Evolutionary conservation across 352 stramenopile genomes (phyloP).

Genomic region (Pythium utonaiense): DNA sequence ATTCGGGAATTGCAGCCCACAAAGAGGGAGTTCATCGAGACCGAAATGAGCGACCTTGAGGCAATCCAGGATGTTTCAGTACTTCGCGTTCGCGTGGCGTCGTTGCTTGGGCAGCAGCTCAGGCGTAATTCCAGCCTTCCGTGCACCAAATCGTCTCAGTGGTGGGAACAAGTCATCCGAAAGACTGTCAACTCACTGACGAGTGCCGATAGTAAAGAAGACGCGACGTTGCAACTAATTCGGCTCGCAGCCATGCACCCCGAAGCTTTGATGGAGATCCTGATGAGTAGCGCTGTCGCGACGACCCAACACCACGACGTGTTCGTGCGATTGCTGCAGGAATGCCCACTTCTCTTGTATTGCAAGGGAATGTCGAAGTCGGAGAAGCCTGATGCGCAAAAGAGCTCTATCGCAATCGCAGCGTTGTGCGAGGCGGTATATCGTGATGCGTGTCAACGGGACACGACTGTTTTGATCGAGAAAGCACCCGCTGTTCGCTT

Average conservation of each 20-base stretch:
- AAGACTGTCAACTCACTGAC: constrained; percentile 19
- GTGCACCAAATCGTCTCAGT: neutral
- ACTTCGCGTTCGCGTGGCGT: constrained; percentile 5
- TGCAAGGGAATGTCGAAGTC: neutral
- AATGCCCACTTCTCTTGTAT: constrained; percentile 6
- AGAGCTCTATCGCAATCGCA: neutral
- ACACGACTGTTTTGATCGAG: neutral
- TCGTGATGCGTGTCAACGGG: neutral
- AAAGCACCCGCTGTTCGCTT: neutral
- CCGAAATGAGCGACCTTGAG: neutral
- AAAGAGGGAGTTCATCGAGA: neutral
- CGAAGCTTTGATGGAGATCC: neutral
- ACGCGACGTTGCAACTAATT: constrained; percentile 1
- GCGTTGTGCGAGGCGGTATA: neutral
- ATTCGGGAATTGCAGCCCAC: neutral
- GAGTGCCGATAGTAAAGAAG: neutral
- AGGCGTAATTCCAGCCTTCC: neutral
- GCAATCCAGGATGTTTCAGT: neutral
- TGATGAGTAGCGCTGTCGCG: neutral
- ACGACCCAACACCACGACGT: constrained; percentile 10
- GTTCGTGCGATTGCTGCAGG: constrained; percentile 4
- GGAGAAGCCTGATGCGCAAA: neutral
- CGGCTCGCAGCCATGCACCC: constrained; percentile 8
- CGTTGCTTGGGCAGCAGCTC: constrained; percentile 4
- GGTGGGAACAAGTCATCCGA: constrained; percentile 6